Percentiles rank a stretch among this genome's conserved stretches.
Conservation (phyloP, 768 basidiomycete genomes). For the Pleurotus tuber-regium region DNA sequence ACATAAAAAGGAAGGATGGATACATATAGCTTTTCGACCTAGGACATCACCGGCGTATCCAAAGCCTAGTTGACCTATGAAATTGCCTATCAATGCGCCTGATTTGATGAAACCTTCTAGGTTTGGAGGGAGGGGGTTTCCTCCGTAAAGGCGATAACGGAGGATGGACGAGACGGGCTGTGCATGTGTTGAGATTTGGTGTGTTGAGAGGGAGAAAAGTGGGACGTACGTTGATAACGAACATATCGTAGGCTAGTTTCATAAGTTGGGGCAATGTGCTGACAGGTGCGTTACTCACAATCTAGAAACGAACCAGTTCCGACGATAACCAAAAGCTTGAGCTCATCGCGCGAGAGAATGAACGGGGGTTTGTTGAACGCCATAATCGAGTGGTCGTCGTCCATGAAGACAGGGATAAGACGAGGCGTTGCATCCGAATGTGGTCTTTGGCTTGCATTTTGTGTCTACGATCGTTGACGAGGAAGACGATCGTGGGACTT, state of each 20-base stretch:
- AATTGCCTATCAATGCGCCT: slow-evolving; percentile 67
- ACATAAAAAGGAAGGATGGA: slow-evolving; percentile 5
- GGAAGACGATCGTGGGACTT: no score
- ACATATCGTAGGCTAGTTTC: slow-evolving; percentile 60
- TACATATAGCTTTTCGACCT: slow-evolving; percentile 69
- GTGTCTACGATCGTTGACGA: no score
- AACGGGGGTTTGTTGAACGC: no score
- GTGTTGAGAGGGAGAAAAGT: background rate
- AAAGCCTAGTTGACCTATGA: slow-evolving; percentile 66
- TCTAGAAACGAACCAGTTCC: no score
- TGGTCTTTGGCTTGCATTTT: no score
- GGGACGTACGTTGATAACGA: slow-evolving; percentile 60
- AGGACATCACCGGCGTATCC: slow-evolving; percentile 65
- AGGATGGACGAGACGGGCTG: slow-evolving; percentile 69
- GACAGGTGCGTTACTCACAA: no score
- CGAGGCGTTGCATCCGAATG: no score
- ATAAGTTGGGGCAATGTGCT: no score
- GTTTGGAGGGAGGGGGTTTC: slow-evolving; percentile 45
- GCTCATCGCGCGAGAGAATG: no score
- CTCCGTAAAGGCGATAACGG: slow-evolving; percentile 60
- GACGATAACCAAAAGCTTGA: no score
- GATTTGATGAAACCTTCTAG: slow-evolving; percentile 65
- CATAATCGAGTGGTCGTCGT: no score
- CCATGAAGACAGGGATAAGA: no score
- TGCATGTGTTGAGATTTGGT: background rate